Percentiles rank a stretch among this genome's conserved stretches.
These are phyloP conservation scores for Cordia subcordata DNA, from an alignment of 257 asterid species.

Conservation along the genomic window DNA sequence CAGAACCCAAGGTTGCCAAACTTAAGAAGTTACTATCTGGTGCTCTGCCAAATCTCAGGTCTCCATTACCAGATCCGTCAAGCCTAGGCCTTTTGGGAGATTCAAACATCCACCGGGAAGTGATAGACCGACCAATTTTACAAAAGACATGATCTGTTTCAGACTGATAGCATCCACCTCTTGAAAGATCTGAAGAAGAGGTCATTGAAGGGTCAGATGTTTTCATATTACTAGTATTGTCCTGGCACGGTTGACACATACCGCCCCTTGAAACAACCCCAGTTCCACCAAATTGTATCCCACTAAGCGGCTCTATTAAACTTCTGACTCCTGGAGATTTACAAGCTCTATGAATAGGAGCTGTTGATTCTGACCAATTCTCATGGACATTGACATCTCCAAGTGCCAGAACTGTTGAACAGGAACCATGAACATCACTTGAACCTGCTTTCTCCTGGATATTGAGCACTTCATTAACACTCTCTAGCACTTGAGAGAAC, in stretches of 20 bases:
- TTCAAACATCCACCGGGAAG: constrained; percentile 20
- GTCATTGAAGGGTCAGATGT: constrained; percentile 13
- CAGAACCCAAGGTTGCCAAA: constrained; percentile 38
- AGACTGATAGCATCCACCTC: constrained; percentile 4
- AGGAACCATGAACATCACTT: constrained; percentile 22
- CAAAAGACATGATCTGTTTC: constrained; percentile 12
- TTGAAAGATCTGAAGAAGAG: constrained; percentile 16
- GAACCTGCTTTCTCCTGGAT: constrained; percentile 17
- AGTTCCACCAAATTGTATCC: constrained; percentile 20
- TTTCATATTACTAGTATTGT: constrained; percentile 13
- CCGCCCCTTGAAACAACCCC: constrained; percentile 14
- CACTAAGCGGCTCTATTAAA: constrained; percentile 20
- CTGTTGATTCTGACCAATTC: constrained; percentile 22
- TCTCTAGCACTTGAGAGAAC: constrained; percentile 12
- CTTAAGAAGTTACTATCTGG: constrained; percentile 45
- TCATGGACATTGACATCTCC: constrained; percentile 22
- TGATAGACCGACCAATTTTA: constrained; percentile 18
- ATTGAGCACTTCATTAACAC: constrained; percentile 12
- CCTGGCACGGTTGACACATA: constrained; percentile 15
- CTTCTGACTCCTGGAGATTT: constrained; percentile 20
- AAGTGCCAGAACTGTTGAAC: constrained; percentile 38
- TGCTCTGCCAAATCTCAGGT: constrained; percentile 20
- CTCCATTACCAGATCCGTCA: constrained; percentile 16
- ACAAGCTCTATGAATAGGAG: constrained; percentile 18
- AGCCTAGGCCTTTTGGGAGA: constrained; percentile 45